phyloP scores from a whole-genome alignment of 495 filamentous ascomycete genomes.

The Penicillium simplicissimum region DNA sequence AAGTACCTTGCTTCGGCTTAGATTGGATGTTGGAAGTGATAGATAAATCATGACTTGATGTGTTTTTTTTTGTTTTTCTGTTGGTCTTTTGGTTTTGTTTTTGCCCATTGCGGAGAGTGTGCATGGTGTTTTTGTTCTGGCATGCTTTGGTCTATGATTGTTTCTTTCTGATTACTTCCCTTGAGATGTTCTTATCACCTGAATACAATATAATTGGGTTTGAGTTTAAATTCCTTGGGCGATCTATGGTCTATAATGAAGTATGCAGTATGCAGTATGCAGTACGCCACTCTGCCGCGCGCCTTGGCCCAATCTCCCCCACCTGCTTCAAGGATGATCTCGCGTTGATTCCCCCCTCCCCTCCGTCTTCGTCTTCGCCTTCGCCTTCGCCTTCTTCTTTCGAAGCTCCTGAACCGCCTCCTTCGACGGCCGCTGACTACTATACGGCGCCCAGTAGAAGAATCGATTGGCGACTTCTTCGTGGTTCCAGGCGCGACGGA shows the following conservation, averaged over 20 bases:
- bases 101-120: background rate
- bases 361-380: background rate
- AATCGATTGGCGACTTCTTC: background rate
- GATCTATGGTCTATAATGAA: too few species aligned
- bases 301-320: too few species aligned
- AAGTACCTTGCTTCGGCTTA: constrained; percentile 61
- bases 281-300: too few species aligned
- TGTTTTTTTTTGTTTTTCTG: constrained; percentile 13
- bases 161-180: background rate
- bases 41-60: constrained; percentile 9
- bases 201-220: background rate
- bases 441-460: constrained; percentile 8
- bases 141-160: background rate
- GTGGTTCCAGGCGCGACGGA: background rate
- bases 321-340: background rate
- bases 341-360: background rate
- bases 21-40: background rate
- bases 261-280: too few species aligned
- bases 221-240: too few species aligned
- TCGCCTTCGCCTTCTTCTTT: background rate
- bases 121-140: constrained; percentile 18
- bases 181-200: background rate
- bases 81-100: constrained; percentile 12
- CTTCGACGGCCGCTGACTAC: background rate
- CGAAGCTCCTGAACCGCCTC: background rate